Evolutionary conservation across 768 basidiomycete species (phyloP).

Genomic region (Tephrocybe rancida): DNA sequence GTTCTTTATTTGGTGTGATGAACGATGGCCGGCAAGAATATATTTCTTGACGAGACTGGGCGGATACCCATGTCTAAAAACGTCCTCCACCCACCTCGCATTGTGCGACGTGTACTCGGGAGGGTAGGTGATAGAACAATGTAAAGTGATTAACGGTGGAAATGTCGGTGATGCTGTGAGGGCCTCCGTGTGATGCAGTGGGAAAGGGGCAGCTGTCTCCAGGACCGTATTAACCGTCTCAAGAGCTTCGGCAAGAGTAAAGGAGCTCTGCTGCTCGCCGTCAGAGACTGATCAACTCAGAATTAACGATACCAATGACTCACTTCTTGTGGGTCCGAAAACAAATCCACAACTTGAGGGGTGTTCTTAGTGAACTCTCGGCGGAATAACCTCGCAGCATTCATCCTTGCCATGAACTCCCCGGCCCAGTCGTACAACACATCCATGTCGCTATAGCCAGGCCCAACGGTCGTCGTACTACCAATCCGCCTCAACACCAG

Average conservation of each 20-base stretch:
- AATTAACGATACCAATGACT: neutral
- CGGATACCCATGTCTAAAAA: constrained; percentile 34
- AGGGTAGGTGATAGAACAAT: constrained; percentile 9
- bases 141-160: constrained; percentile 15
- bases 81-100: constrained; percentile 33
- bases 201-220: constrained; percentile 16
- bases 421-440: constrained; percentile 19
- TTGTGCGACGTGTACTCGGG: constrained; percentile 28
- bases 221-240: constrained; percentile 16
- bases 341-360: constrained; percentile 5
- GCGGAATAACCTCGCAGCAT: constrained; percentile 14
- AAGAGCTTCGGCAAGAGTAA: constrained; percentile 12
- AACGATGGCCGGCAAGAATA: constrained; percentile 19
- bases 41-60: constrained; percentile 27
- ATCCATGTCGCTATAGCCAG: neutral
- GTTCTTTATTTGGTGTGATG: constrained; percentile 16
- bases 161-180: neutral
- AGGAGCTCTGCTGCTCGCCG: neutral
- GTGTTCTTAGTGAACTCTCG: neutral
- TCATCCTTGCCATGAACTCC: constrained; percentile 20
- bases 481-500: constrained; percentile 16
- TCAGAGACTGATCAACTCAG: neutral
- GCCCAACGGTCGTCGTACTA: constrained; percentile 7
- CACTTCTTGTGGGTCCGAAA: constrained; percentile 5
- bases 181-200: constrained; percentile 6